These are phyloP conservation scores for Astraeus odoratus DNA, from an alignment of 768 basidiomycete genomes.

Conservation along the genomic window DNA sequence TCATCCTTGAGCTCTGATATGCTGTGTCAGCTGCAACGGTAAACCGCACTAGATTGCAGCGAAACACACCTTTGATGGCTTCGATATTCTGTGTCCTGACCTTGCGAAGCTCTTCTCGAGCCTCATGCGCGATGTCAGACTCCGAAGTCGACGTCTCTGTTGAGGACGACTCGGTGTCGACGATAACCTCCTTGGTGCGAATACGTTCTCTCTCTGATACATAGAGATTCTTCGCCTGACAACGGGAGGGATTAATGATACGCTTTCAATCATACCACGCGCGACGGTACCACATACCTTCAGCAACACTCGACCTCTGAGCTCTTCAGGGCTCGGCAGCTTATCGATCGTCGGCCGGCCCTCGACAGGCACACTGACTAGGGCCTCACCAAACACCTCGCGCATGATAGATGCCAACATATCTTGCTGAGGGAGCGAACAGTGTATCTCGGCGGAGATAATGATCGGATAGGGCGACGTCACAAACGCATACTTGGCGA, in stretches of 20 bases:
- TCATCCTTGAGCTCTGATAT: constrained; percentile 33
- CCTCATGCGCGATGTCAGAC: constrained; percentile 20
- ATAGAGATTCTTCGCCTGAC: constrained; percentile 72
- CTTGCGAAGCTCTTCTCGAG: constrained; percentile 22
- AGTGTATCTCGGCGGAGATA: constrained; percentile 91
- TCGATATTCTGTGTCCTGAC: constrained; percentile 25
- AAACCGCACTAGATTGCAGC: neutral
- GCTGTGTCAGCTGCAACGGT: constrained; percentile 1
- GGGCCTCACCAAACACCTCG: constrained; percentile 47
- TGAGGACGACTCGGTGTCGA: constrained; percentile 39
- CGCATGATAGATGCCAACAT: constrained; percentile 69
- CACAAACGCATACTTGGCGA: constrained; percentile 85
- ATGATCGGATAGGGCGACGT: constrained; percentile 89
- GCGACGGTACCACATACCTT: constrained; percentile 46
- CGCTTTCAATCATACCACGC: neutral
- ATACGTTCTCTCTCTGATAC: constrained; percentile 35
- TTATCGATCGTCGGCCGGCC: constrained; percentile 39
- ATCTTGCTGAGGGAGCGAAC: constrained; percentile 72
- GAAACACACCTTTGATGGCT: constrained; percentile 28
- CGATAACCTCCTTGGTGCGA: constrained; percentile 24
- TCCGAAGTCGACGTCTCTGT: constrained; percentile 33
- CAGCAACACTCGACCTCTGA: constrained; percentile 73
- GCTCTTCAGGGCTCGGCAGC: constrained; percentile 80
- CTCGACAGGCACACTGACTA: constrained; percentile 44
- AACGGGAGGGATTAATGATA: neutral